phyloP scores from a whole-genome alignment of 108 stramenopile genomes.

The Cyclotella sp. region DNA sequence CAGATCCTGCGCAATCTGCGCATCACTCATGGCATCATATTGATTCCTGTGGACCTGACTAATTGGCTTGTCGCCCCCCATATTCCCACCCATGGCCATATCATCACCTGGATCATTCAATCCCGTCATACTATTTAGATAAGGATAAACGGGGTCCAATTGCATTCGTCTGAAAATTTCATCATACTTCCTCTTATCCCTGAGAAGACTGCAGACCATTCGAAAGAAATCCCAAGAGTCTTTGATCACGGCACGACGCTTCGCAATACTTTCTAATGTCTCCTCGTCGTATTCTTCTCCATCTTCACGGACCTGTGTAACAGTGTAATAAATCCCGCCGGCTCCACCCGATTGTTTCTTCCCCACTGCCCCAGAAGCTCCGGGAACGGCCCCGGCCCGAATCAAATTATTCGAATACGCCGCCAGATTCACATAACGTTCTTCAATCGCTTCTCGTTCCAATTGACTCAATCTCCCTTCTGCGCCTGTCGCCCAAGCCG shows the following conservation, averaged over 20 bases:
- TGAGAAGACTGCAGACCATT: slow-evolving; percentile 79
- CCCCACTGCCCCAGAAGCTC: not conserved
- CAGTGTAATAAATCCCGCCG: slow-evolving; percentile 78
- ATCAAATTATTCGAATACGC: slow-evolving; percentile 86
- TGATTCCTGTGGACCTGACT: slow-evolving; percentile 65
- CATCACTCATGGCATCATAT: slow-evolving; percentile 66
- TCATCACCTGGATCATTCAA: slow-evolving; percentile 81
- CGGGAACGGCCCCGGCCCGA: slow-evolving; percentile 67
- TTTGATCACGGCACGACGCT: slow-evolving; percentile 88
- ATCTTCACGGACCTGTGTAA: slow-evolving; percentile 60
- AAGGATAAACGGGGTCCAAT: slow-evolving; percentile 85
- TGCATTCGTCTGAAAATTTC: slow-evolving; percentile 82
- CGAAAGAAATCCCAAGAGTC: slow-evolving; percentile 92
- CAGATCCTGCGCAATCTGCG: slow-evolving; percentile 67
- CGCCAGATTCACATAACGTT: slow-evolving; percentile 79
- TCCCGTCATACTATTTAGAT: slow-evolving; percentile 82
- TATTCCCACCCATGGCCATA: slow-evolving; percentile 62
- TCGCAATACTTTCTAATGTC: slow-evolving; percentile 83
- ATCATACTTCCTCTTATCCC: slow-evolving; percentile 83
- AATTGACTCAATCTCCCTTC: slow-evolving; percentile 53
- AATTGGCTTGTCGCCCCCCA: slow-evolving; percentile 71
- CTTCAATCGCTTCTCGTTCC: slow-evolving; percentile 78
- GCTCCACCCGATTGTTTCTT: slow-evolving; percentile 49
- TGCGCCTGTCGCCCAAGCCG: slow-evolving; percentile 38
- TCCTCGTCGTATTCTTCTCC: slow-evolving; percentile 79